These are phyloP conservation scores for Niveomyces coronatus DNA, from an alignment of 2,329 filamentous ascomycete genomes.

Conservation along the genomic window DNA sequence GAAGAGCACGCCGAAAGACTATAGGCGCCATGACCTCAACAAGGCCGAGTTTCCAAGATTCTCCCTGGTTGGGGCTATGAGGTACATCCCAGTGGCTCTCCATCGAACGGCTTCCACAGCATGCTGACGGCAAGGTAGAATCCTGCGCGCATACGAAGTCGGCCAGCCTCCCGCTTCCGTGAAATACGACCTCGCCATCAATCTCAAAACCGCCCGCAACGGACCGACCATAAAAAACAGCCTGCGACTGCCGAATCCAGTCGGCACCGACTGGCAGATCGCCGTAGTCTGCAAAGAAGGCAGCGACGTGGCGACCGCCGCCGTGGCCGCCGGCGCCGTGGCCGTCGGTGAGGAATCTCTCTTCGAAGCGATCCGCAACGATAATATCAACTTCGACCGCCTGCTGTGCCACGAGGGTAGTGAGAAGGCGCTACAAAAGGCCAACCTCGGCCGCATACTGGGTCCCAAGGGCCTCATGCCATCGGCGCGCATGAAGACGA, in stretches of 20 bases:
- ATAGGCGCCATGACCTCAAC: conserved; percentile 55
- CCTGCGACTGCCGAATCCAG: conserved; percentile 77
- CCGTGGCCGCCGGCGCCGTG: conserved; percentile 66
- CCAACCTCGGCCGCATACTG: conserved; percentile 67
- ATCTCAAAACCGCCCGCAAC: conserved; percentile 73
- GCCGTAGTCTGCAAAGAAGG: conserved; percentile 85
- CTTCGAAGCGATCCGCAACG: conserved; percentile 65
- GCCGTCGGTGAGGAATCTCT: conserved; percentile 78
- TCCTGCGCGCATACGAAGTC: conserved; percentile 86
- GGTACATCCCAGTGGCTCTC: conserved; percentile 39
- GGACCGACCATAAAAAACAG: conserved; percentile 81
- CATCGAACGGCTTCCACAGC: not conserved
- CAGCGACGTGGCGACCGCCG: conserved; percentile 62
- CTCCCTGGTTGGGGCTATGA: conserved; percentile 84
- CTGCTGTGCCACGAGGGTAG: conserved; percentile 78
- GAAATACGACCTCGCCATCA: conserved; percentile 86
- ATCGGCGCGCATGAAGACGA: conserved; percentile 74
- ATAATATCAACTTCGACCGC: conserved; percentile 77
- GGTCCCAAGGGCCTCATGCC: conserved; percentile 93
- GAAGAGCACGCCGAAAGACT: conserved; percentile 53
- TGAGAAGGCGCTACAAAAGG: conserved; percentile 69
- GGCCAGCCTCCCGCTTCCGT: conserved; percentile 60
- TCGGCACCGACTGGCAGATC: conserved; percentile 80
- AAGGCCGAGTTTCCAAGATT: conserved; percentile 56
- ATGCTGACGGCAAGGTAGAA: conserved; percentile 42